Percentiles rank a stretch among this genome's conserved stretches.
Conservation (phyloP, 306 rosid genomes). For the Rosa lucieae region DNA sequence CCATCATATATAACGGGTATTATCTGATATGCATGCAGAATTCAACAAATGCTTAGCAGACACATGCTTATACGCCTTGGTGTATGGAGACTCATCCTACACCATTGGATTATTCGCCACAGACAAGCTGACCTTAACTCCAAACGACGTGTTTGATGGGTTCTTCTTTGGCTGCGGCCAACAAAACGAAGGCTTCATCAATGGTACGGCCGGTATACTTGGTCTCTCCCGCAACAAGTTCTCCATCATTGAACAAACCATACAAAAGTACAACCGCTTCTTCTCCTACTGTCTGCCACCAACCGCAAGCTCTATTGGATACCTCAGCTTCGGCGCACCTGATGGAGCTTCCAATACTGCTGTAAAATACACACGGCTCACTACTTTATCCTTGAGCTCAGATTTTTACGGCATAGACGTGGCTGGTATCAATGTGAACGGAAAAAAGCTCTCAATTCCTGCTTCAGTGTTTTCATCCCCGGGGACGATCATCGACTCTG, state of each 20-base stretch:
- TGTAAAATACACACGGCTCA: constrained; percentile 53
- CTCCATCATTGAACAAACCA: constrained; percentile 64
- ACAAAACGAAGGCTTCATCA: constrained; percentile 57
- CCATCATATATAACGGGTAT: too few relatives aligned
- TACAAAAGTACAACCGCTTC: constrained; percentile 35
- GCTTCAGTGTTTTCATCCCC: constrained; percentile 3
- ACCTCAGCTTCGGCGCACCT: constrained; percentile 43
- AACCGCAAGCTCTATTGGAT: constrained; percentile 49
- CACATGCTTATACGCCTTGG: constrained; percentile 46
- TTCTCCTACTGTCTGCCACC: constrained; percentile 80
- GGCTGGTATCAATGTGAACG: constrained; percentile 37
- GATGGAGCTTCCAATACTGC: neutral
- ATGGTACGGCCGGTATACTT: constrained; percentile 53
- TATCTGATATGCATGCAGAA: neutral
- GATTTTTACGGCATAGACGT: constrained; percentile 51
- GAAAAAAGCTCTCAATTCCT: constrained; percentile 32
- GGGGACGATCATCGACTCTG: constrained; percentile 27
- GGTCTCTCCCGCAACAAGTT: constrained; percentile 67
- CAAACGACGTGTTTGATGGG: constrained; percentile 24
- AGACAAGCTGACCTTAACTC: constrained; percentile 42
- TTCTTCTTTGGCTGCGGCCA: constrained; percentile 81
- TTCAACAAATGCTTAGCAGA: constrained; percentile 18
- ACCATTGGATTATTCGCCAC: constrained; percentile 52
- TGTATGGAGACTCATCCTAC: constrained; percentile 55
- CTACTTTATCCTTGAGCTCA: neutral